phyloP scores from a whole-genome alignment of 2,329 filamentous ascomycete genomes.

The Arthrobotrys iridis region DNA sequence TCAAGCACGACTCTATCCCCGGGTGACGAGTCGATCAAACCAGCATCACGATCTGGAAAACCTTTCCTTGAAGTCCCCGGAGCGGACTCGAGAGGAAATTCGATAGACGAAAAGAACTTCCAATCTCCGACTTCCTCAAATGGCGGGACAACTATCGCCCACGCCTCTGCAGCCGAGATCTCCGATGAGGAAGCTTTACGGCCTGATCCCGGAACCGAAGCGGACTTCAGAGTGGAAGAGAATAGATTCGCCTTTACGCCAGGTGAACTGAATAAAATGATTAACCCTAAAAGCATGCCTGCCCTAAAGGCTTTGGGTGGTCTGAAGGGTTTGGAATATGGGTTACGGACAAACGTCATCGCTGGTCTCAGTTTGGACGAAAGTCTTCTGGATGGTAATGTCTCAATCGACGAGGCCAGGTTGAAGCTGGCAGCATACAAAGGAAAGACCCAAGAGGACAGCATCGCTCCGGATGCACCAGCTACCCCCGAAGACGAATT shows the following conservation, averaged over 20 bases:
- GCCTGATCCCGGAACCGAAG: constrained; percentile 67
- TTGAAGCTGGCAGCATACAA: constrained; percentile 37
- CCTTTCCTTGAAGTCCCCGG: constrained; percentile 41
- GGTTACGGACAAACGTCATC: constrained; percentile 76
- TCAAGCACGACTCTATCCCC: constrained; percentile 21
- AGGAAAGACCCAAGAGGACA: constrained; percentile 39
- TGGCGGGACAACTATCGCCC: constrained; percentile 53
- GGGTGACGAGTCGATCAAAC: constrained; percentile 40
- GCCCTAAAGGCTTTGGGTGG: constrained; percentile 86
- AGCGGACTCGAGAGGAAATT: constrained; percentile 38
- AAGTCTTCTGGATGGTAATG: constrained; percentile 69
- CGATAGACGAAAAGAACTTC: constrained; percentile 54
- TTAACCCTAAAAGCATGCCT: constrained; percentile 85
- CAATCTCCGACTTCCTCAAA: constrained; percentile 52
- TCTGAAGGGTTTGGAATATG: constrained; percentile 78
- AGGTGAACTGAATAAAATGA: constrained; percentile 84
- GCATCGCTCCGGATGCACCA: constrained; percentile 31
- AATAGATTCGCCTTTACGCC: constrained; percentile 82
- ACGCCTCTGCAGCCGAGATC: constrained; percentile 26
- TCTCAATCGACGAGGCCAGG: constrained; percentile 77
- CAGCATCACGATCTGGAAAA: constrained; percentile 46
- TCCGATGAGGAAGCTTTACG: constrained; percentile 65
- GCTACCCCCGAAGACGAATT: constrained; percentile 36
- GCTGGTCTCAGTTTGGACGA: constrained; percentile 83
- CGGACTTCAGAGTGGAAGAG: constrained; percentile 65